Conservation (phyloP, 495 filamentous ascomycete species). For the Podospora conica region DNA sequence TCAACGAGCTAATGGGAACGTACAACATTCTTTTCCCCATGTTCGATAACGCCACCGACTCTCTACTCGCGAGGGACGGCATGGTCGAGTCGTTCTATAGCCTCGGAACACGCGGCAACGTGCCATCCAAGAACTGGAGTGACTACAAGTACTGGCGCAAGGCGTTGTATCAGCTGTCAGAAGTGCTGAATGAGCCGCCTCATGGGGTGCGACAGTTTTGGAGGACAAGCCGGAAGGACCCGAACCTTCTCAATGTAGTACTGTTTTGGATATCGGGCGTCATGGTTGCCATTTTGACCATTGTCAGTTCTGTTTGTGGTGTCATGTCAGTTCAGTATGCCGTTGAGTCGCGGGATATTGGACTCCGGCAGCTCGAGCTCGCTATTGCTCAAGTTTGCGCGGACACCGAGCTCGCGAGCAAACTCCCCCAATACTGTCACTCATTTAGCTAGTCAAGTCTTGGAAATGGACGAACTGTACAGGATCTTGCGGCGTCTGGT, state of each 20-base stretch:
- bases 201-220: constrained; percentile 2
- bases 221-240: background rate
- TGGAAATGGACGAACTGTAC: too few species aligned
- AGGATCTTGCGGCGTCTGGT: too few species aligned
- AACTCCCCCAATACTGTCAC: background rate
- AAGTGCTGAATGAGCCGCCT: background rate
- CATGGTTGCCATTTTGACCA: background rate
- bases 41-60: background rate
- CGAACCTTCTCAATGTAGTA: background rate
- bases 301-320: constrained; percentile 4
- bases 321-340: constrained; percentile 1
- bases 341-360: background rate
- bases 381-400: background rate
- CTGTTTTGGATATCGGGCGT: constrained; percentile 9
- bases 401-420: background rate
- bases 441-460: too few species aligned
- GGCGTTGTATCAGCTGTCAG: background rate
- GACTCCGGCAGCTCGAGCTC: background rate
- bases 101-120: background rate
- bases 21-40: constrained; percentile 1
- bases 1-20: constrained; percentile 3
- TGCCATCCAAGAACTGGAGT: background rate
- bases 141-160: constrained; percentile 3
- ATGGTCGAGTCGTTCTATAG: constrained; percentile 1
- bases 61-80: background rate